These are phyloP conservation scores for Acanthamoeba triangularis DNA, from an alignment of 208 protist species.

Conservation along the genomic window DNA sequence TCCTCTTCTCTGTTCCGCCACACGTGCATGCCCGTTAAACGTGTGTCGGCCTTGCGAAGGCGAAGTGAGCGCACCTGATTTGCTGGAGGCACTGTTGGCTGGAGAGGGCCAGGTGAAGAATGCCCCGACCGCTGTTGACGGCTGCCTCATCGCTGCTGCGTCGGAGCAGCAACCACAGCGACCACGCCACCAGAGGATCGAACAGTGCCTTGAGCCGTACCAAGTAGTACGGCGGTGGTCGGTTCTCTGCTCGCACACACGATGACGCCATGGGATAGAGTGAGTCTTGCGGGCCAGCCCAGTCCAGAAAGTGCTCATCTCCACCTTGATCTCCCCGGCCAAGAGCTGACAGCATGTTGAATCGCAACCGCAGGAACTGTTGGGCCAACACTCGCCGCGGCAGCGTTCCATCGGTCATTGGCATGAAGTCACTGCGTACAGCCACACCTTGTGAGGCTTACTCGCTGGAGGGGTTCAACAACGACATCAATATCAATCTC, in stretches of 20 bases:
- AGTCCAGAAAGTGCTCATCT: too few species aligned
- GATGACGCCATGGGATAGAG: too few species aligned
- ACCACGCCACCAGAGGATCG: conserved; percentile 13
- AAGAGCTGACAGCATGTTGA: neutral
- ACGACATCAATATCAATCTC: neutral
- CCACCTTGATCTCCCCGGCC: neutral
- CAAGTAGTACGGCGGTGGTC: conserved; percentile 12
- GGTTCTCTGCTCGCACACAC: neutral
- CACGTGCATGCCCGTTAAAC: too few species aligned
- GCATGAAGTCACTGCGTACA: conserved; percentile 73
- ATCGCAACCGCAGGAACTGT: neutral
- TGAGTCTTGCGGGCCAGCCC: too few species aligned
- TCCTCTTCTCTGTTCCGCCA: conserved; percentile 74
- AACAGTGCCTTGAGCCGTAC: conserved; percentile 23
- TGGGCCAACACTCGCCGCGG: neutral
- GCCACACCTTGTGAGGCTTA: neutral
- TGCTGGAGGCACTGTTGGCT: conserved; percentile 44
- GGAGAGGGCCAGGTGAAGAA: conserved; percentile 25
- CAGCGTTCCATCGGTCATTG: neutral
- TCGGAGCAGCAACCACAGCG: neutral
- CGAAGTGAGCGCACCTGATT: neutral
- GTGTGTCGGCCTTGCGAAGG: too few species aligned
- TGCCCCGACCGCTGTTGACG: neutral
- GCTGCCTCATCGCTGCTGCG: conserved; percentile 25
- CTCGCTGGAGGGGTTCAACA: neutral